Conservation (phyloP, 768 basidiomycete species). For the Auricularia heimuer region DNA sequence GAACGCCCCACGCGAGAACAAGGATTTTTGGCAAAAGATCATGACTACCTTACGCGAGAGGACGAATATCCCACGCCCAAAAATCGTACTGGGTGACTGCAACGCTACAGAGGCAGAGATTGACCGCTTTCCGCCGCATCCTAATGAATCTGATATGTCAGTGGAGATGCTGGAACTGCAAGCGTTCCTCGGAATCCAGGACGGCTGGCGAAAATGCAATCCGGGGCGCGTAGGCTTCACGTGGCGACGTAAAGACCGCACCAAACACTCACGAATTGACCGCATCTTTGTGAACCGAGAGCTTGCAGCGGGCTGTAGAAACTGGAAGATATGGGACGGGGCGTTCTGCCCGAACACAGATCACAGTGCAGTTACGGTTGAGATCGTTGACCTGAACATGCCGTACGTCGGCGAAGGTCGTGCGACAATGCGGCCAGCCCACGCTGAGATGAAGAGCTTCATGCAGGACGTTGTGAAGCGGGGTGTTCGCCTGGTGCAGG, state of each 20-base stretch:
- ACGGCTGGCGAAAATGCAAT: background rate
- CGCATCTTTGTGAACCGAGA: background rate
- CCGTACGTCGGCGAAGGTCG: background rate
- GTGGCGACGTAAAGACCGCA: background rate
- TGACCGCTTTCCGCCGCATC: background rate
- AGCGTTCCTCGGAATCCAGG: background rate
- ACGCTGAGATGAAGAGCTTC: background rate
- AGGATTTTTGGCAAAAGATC: background rate
- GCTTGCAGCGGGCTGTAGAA: background rate
- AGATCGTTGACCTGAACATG: background rate
- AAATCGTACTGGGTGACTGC: constrained; percentile 8
- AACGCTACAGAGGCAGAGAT: background rate
- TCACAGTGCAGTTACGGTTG: background rate
- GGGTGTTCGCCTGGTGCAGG: background rate
- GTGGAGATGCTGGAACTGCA: background rate
- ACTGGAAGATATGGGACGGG: background rate
- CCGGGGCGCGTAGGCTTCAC: background rate
- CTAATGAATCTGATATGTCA: background rate
- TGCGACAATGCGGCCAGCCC: background rate
- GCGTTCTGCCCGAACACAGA: background rate
- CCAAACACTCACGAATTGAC: background rate
- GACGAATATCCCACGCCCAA: background rate
- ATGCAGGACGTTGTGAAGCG: background rate
- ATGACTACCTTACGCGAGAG: background rate
- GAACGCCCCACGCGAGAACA: background rate